These are phyloP conservation scores for Purpureocillium takamizusanense DNA, from an alignment of 2,329 filamentous ascomycete genomes.

Conservation along the genomic window DNA sequence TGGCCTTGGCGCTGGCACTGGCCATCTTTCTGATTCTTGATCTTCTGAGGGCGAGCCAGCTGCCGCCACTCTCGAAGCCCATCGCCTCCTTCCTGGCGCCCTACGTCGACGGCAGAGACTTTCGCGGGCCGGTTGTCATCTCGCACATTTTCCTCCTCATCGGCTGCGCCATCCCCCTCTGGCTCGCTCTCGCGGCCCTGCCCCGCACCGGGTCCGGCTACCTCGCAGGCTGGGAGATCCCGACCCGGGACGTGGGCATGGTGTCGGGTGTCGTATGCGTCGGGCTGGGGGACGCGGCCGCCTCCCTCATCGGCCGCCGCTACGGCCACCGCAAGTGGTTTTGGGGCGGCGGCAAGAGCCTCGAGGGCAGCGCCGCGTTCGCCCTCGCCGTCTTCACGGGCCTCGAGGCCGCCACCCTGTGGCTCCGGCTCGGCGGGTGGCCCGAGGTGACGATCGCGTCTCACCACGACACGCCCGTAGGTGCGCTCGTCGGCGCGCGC, in stretches of 20 bases:
- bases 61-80: slow-evolving; percentile 80
- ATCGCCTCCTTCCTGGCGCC: slow-evolving; percentile 82
- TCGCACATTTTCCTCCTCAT: slow-evolving; percentile 94
- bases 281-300: slow-evolving; percentile 88
- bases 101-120: slow-evolving; percentile 88
- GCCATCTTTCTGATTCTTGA: slow-evolving; percentile 84
- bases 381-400: slow-evolving; percentile 69
- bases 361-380: slow-evolving; percentile 83
- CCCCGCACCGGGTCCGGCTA: slow-evolving; percentile 44
- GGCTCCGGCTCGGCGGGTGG: slow-evolving; percentile 72
- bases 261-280: slow-evolving; percentile 89
- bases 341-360: slow-evolving; percentile 92
- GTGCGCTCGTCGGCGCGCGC: slow-evolving; percentile 32
- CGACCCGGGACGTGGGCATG: slow-evolving; percentile 73
- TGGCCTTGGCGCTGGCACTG: slow-evolving; percentile 73
- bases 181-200: slow-evolving; percentile 72
- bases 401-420: slow-evolving; percentile 58
- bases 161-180: slow-evolving; percentile 88
- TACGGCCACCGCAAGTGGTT: slow-evolving; percentile 87
- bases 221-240: slow-evolving; percentile 67
- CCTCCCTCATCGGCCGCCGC: slow-evolving; percentile 78
- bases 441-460: too few relatives aligned
- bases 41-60: slow-evolving; percentile 78
- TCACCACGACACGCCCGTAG: slow-evolving; percentile 30
- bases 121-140: slow-evolving; percentile 88